Conservation (phyloP, 306 rosid genomes). For the Arachis stenosperma region DNA sequence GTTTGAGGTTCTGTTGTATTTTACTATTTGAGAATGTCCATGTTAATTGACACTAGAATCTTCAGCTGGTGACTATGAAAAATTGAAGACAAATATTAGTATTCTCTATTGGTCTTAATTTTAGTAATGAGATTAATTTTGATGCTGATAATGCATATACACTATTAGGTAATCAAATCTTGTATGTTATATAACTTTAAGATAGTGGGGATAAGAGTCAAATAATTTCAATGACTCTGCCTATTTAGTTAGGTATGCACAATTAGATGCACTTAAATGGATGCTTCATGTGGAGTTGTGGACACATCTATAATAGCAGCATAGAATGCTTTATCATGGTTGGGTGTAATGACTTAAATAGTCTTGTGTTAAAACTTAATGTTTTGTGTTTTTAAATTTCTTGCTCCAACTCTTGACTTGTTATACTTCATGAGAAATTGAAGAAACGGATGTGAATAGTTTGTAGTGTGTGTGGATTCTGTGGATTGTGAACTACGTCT, state of each 20-base stretch:
- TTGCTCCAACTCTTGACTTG: not conserved
- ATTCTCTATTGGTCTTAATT: not conserved
- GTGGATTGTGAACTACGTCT: constrained; percentile 18
- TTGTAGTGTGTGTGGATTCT: constrained; percentile 31
- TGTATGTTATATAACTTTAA: too few relatives aligned
- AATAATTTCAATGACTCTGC: too few relatives aligned
- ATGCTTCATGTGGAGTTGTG: not conserved
- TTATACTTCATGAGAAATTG: not conserved
- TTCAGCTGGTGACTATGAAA: not conserved
- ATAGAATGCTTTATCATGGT: not conserved
- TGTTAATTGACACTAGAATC: not conserved
- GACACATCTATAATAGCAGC: constrained; percentile 4
- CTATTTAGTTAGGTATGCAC: too few relatives aligned
- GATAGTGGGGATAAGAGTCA: too few relatives aligned
- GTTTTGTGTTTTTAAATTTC: constrained; percentile 24
- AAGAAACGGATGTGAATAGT: constrained; percentile 9
- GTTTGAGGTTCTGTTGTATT: constrained; percentile 10
- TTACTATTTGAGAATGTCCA: not conserved
- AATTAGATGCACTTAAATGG: not conserved
- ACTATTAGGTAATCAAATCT: too few relatives aligned
- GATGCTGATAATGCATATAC: too few relatives aligned
- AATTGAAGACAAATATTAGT: too few relatives aligned
- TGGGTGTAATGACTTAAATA: constrained; percentile 3
- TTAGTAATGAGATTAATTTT: too few relatives aligned
- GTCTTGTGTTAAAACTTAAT: not conserved